A percentile compares a stretch with the other conserved stretches of the same genome.
These are phyloP conservation scores for Cercospora sojina DNA, from an alignment of 2,329 filamentous ascomycete species.

Conservation along the genomic window DNA sequence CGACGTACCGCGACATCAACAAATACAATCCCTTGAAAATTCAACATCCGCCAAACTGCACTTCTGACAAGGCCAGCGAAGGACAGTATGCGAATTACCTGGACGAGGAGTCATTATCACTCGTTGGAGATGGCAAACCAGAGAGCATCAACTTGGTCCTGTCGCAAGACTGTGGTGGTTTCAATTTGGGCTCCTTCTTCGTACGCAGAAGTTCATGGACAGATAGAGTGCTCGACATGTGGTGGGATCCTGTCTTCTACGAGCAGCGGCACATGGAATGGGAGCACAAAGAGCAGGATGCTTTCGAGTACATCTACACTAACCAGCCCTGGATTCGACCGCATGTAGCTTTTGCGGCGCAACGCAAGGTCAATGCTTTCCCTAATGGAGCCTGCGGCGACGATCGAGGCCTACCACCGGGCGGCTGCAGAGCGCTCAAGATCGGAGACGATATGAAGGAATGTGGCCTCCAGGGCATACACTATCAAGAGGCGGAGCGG, in stretches of 20 bases:
- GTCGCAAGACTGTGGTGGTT: conserved; percentile 90
- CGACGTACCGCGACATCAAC: conserved; percentile 94
- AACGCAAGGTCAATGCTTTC: conserved; percentile 93
- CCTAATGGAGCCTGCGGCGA: conserved; percentile 85
- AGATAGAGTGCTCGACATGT: conserved; percentile 86
- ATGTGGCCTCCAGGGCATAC: conserved; percentile 54
- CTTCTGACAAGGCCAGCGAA: conserved; percentile 42
- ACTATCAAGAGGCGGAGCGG: conserved; percentile 80
- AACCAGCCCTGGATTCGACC: conserved; percentile 91
- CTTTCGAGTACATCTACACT: conserved; percentile 85
- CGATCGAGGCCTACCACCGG: conserved; percentile 65
- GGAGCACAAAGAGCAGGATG: conserved; percentile 98
- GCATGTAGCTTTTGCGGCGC: conserved; percentile 83
- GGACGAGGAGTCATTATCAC: conserved; percentile 69
- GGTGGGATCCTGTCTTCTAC: conserved; percentile 98
- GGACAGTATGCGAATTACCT: conserved; percentile 59
- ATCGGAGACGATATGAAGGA: conserved; percentile 29
- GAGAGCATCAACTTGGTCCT: conserved; percentile 84
- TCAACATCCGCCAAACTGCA: conserved; percentile 68
- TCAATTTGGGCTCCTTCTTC: conserved; percentile 97
- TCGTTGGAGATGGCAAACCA: conserved; percentile 71
- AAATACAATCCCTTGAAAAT: conserved; percentile 94
- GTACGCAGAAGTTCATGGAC: conserved; percentile 82
- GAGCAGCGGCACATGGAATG: conserved; percentile 99
- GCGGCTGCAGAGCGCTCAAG: conserved; percentile 31